Evolutionary conservation across 2,329 filamentous ascomycete genomes (phyloP).

Genomic region (Leptosphaerulina australis): DNA sequence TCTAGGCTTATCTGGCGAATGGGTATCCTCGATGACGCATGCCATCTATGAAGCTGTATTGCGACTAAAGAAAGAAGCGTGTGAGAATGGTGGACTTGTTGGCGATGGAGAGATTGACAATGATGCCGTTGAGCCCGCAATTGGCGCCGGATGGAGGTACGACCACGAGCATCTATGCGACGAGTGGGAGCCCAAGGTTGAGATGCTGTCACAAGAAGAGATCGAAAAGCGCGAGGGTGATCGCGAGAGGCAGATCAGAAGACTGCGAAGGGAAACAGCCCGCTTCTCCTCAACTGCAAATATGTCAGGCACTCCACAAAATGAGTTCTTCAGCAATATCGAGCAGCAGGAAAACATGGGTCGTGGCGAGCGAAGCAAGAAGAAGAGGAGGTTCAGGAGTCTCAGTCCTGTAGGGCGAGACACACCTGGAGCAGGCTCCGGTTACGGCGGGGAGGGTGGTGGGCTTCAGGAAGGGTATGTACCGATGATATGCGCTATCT

Average conservation of each 20-base stretch:
- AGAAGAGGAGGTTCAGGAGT: slow-evolving; percentile 90
- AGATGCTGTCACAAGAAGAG: slow-evolving; percentile 83
- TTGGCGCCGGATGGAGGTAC: slow-evolving; percentile 94
- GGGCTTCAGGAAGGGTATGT: slow-evolving; percentile 56
- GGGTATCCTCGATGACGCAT: slow-evolving; percentile 91
- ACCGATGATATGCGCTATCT: slow-evolving; percentile 2
- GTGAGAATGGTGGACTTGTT: slow-evolving; percentile 86
- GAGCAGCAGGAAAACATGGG: slow-evolving; percentile 78
- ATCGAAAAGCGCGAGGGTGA: slow-evolving; percentile 97
- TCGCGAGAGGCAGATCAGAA: slow-evolving; percentile 85
- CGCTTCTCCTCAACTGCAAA: slow-evolving; percentile 86
- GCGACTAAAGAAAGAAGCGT: slow-evolving; percentile 93
- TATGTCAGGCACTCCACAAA: slow-evolving; percentile 72
- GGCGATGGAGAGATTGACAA: slow-evolving; percentile 81
- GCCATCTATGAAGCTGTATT: slow-evolving; percentile 96
- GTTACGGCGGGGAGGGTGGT: slow-evolving; percentile 71
- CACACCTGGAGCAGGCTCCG: slow-evolving; percentile 75
- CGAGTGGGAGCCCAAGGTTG: slow-evolving; percentile 60
- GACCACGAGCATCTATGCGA: slow-evolving; percentile 82
- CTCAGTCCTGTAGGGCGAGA: slow-evolving; percentile 81
- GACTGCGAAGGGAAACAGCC: slow-evolving; percentile 87
- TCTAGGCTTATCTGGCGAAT: slow-evolving; percentile 86
- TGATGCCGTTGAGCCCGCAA: slow-evolving; percentile 73
- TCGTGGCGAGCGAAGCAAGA: slow-evolving; percentile 89
- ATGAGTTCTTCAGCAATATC: slow-evolving; percentile 65